Conservation (phyloP, 164 flowering plant genomes). For the Magnolia sinica region DNA sequence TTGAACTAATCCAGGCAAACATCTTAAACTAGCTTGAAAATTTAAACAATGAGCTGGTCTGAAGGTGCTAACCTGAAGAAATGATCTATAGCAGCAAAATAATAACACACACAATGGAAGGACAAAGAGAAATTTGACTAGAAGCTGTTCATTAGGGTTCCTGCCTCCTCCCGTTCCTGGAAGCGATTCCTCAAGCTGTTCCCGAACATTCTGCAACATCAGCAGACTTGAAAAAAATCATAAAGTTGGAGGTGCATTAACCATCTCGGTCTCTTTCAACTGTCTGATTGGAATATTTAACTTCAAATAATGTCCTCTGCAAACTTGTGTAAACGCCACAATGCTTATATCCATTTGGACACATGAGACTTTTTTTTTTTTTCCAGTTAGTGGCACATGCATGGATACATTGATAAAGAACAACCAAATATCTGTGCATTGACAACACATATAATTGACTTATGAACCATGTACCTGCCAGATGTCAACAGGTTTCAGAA, state of each 20-base stretch:
- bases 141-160: conserved; percentile 57
- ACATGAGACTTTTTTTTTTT: too few species aligned
- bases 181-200: conserved; percentile 67
- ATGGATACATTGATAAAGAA: too few species aligned
- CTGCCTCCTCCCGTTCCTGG: conserved; percentile 95
- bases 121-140: conserved; percentile 61
- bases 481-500: conserved; percentile 91
- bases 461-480: conserved; percentile 72
- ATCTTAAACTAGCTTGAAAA: neutral
- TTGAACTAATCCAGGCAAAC: neutral
- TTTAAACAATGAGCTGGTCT: neutral
- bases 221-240: conserved; percentile 6
- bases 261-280: neutral
- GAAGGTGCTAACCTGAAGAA: conserved; percentile 52
- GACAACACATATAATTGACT: neutral
- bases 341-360: neutral
- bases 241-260: neutral
- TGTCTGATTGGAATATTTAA: conserved; percentile 2
- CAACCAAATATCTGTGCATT: neutral
- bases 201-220: conserved; percentile 71
- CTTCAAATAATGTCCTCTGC: conserved; percentile 1
- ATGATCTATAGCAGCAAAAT: conserved; percentile 55
- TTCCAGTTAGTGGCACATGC: too few species aligned
- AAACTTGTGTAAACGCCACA: neutral
- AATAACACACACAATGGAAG: conserved; percentile 55